Evolutionary conservation across 2,329 filamentous ascomycete species (phyloP).

Genomic region (Aspergillus sp.): DNA sequence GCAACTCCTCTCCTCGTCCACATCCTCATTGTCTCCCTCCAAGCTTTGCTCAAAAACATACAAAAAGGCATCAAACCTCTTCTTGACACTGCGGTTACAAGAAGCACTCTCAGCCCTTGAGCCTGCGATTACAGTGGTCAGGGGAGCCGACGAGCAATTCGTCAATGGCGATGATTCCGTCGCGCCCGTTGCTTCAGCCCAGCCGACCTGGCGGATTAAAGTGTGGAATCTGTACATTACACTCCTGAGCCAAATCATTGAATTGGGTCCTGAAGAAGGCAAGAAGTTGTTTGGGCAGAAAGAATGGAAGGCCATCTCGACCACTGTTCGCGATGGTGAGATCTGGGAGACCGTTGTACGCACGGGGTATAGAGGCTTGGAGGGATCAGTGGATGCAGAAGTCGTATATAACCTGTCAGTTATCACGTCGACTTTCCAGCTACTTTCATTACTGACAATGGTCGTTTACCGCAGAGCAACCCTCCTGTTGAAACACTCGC

Average conservation of each 20-base stretch:
- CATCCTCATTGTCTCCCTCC: slow-evolving; percentile 67
- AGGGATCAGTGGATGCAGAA: slow-evolving; percentile 90
- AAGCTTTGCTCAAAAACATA: slow-evolving; percentile 78
- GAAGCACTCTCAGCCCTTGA: slow-evolving; percentile 85
- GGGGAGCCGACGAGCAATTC: slow-evolving; percentile 37
- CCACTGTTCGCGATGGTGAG: slow-evolving; percentile 81
- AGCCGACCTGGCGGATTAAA: slow-evolving; percentile 82
- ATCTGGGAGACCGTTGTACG: slow-evolving; percentile 94
- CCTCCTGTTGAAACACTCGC: slow-evolving; percentile 84
- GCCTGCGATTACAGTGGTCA: slow-evolving; percentile 70
- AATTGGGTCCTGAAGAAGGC: slow-evolving; percentile 86
- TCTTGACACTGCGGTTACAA: slow-evolving; percentile 87
- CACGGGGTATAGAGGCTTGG: slow-evolving; percentile 82
- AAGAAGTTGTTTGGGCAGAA: slow-evolving; percentile 83
- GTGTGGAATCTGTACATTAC: slow-evolving; percentile 97
- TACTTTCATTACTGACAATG: neutral
- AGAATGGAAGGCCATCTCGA: slow-evolving; percentile 79
- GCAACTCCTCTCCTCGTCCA: slow-evolving; percentile 63
- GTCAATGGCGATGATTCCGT: slow-evolving; percentile 52
- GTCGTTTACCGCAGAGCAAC: slow-evolving; percentile 65
- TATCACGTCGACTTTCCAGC: slow-evolving; percentile 17
- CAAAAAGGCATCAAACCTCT: slow-evolving; percentile 89
- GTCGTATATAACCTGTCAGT: slow-evolving; percentile 67
- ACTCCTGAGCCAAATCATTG: slow-evolving; percentile 85
- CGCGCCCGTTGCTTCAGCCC: slow-evolving; percentile 75